Conservation (phyloP, 768 basidiomycete species). For the Russula griseocarnosa region DNA sequence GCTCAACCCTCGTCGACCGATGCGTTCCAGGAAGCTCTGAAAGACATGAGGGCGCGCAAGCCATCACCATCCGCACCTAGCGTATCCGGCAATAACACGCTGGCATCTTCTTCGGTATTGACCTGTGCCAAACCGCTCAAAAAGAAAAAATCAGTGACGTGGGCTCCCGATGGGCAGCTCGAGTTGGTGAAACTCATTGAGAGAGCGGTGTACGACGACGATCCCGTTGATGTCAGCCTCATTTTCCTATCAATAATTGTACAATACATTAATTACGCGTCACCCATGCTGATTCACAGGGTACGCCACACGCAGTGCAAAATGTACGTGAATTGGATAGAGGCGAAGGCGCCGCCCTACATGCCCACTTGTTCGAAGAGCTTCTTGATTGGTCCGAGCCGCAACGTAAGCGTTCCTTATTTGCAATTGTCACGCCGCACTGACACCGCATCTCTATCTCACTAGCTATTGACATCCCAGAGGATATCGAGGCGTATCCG, state of each 20-base stretch:
- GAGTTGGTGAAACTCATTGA: slow-evolving; percentile 77
- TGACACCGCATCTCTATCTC: slow-evolving; percentile 29
- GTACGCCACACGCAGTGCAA: slow-evolving; percentile 57
- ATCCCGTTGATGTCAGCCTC: slow-evolving; percentile 78
- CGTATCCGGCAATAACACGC: slow-evolving; percentile 34
- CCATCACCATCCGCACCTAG: slow-evolving; percentile 48
- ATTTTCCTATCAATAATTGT: slow-evolving; percentile 39
- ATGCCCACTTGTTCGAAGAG: slow-evolving; percentile 81
- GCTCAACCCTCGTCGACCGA: slow-evolving; percentile 75
- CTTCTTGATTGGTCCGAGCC: slow-evolving; percentile 84
- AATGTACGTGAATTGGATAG: slow-evolving; percentile 83
- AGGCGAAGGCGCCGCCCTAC: slow-evolving; percentile 81
- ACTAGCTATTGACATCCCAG: slow-evolving; percentile 61
- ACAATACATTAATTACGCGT: slow-evolving; percentile 50
- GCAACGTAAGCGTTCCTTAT: slow-evolving; percentile 51
- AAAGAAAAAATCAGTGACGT: slow-evolving; percentile 75
- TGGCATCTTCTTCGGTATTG: slow-evolving; percentile 51
- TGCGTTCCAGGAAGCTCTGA: slow-evolving; percentile 80
- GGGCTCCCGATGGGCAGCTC: slow-evolving; percentile 71
- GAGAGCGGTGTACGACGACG: slow-evolving; percentile 84
- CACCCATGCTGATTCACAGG: slow-evolving; percentile 50
- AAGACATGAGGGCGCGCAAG: slow-evolving; percentile 64
- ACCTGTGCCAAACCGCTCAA: slow-evolving; percentile 40
- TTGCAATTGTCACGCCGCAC: slow-evolving; percentile 18
- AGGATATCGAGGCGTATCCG: slow-evolving; percentile 47